Evolutionary conservation across 768 basidiomycete species (phyloP), one percentile per base, ranked within the genome.

Genomic region (Amanita jacksonii): DNA sequence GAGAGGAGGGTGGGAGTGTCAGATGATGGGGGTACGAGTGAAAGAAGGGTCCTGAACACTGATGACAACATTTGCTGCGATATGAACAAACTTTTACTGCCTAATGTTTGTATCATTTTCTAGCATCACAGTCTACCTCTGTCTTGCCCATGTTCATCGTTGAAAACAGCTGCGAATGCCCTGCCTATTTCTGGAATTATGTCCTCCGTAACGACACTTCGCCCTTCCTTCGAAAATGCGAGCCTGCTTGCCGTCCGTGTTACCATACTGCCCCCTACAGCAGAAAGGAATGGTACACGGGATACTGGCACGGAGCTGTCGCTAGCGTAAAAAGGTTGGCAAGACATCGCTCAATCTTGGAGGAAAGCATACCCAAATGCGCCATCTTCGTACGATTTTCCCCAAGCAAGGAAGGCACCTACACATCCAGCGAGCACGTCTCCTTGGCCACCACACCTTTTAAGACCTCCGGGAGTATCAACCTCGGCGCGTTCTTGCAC

Each of bases 401-500:
- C 90, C 94, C 96, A 99, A 3, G 93, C 93, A 52, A 98, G 68
- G 59, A 96, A 77, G 1, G 90, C 77, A 0, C 92, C 96, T 8
- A 91, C 83, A 34, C 74, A 70, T 9, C 96, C 96, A 53, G 83
- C 85, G 44, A 98, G 60, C 28, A 99, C 79, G 62, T 99, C 96
- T 0, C 96, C 96, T 59, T 98, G 96, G 1, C 96, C 96, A 9
- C 96, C 94, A 54, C 90, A 93, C 44, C 96, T 69, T 65, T 94
- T 94, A 53, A 88, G 52, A 1, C 94, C 92, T 1, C 96, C 96
- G 43, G 76, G 64, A 0, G 71, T 63, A 50, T 85, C 79, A 22
- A 85, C 78, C 41, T 73, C 69, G 3, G 91, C 62, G 3, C 76
- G 73, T 54, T 84, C 79, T 45, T 69, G 67, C 30, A 72, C 68